These are phyloP conservation scores for Xylaria sp. DNA, from an alignment of 2,329 filamentous ascomycete species.

Conservation along the genomic window DNA sequence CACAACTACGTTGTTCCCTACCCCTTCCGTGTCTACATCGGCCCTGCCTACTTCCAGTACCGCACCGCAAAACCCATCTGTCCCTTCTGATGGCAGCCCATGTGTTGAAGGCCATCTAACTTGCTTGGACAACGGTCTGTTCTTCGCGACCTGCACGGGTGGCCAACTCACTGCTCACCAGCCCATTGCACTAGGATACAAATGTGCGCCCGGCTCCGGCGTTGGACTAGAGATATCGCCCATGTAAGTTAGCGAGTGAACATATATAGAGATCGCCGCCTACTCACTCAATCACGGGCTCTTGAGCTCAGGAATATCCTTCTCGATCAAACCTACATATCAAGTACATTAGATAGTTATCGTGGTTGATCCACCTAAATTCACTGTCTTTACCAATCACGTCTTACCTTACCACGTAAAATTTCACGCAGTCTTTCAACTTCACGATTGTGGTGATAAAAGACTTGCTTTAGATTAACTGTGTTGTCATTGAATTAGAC, in stretches of 20 bases:
- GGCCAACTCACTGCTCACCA: conserved; percentile 31
- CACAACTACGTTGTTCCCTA: neutral
- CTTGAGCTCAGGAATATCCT: too few relatives aligned
- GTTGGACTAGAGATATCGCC: conserved; percentile 33
- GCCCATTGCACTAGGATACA: conserved; percentile 32
- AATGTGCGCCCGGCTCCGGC: conserved; percentile 31
- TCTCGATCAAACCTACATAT: too few relatives aligned
- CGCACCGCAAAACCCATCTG: neutral
- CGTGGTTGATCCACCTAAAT: too few relatives aligned
- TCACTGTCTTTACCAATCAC: too few relatives aligned
- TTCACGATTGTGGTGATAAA: too few relatives aligned
- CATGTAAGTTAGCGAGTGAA: neutral
- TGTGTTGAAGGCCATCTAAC: conserved; percentile 36
- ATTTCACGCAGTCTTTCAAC: too few relatives aligned
- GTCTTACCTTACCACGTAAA: too few relatives aligned
- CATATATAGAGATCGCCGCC: too few relatives aligned
- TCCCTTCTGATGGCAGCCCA: neutral
- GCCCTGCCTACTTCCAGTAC: neutral
- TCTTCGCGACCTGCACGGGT: conserved; percentile 37
- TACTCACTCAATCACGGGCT: too few relatives aligned
- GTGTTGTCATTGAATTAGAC: too few relatives aligned
- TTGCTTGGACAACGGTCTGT: conserved; percentile 32
- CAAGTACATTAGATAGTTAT: too few relatives aligned
- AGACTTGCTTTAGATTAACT: too few relatives aligned
- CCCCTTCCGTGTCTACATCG: neutral